Conservation (phyloP, 2,329 filamentous ascomycete species). For the Fusarium incarnatum region DNA sequence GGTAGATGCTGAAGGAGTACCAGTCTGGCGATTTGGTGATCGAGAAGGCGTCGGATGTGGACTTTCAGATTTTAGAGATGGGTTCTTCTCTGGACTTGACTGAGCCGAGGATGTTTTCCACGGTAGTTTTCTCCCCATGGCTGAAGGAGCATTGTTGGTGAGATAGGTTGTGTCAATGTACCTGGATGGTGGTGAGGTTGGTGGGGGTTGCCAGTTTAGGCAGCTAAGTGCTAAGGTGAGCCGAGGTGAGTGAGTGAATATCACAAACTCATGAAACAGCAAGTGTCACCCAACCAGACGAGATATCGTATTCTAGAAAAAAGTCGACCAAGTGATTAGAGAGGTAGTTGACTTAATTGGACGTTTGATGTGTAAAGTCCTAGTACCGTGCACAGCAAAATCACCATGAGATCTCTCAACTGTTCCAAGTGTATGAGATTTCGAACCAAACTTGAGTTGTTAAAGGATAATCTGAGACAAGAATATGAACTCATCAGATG, state of each 20-base stretch:
- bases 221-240: constrained; percentile 1
- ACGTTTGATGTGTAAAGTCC: background rate
- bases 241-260: constrained; percentile 5
- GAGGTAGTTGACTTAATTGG: background rate
- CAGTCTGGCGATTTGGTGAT: constrained; percentile 7
- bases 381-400: background rate
- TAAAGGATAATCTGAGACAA: too few relatives aligned
- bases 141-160: constrained; percentile 17
- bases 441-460: background rate
- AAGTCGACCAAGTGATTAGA: too few relatives aligned
- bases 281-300: background rate
- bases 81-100: constrained; percentile 14
- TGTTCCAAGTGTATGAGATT: background rate
- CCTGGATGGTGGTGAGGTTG: constrained; percentile 4
- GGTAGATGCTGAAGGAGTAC: constrained; percentile 13
- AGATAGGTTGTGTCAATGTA: constrained; percentile 2
- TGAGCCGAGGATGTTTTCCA: constrained; percentile 56
- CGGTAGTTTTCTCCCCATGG: constrained; percentile 65
- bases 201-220: constrained; percentile 23
- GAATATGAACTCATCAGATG: background rate
- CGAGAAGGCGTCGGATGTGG: constrained; percentile 3
- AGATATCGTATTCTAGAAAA: too few relatives aligned
- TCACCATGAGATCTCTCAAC: background rate
- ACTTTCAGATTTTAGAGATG: constrained; percentile 20
- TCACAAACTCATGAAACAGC: background rate